Percentiles rank a stretch among this genome's conserved stretches.
phyloP scores from a whole-genome alignment of 2,329 filamentous ascomycete genomes.

The Arthroderma uncinatum region DNA sequence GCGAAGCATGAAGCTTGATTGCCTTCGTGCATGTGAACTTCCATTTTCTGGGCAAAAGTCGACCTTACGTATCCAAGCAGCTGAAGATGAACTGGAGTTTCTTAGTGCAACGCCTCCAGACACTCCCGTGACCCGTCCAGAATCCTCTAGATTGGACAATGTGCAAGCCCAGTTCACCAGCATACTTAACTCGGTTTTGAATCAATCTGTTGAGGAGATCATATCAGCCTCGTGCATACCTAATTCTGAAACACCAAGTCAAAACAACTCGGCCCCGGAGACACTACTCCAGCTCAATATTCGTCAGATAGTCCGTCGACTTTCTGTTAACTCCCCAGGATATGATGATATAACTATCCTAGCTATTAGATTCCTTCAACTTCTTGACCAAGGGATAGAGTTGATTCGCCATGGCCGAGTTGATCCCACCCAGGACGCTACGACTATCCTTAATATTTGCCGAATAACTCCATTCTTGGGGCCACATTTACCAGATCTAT shows the following conservation, averaged over 20 bases:
- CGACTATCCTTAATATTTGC: constrained; percentile 24
- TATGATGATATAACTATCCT: constrained; percentile 81
- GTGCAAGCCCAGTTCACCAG: constrained; percentile 78
- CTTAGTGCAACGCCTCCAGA: constrained; percentile 57
- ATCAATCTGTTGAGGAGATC: constrained; percentile 27
- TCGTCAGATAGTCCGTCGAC: constrained; percentile 56
- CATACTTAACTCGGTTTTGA: constrained; percentile 54
- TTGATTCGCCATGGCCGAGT: constrained; percentile 38
- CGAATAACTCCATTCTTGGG: constrained; percentile 33
- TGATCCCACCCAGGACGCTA: constrained; percentile 13
- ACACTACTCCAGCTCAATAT: constrained; percentile 45
- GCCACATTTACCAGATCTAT: constrained; percentile 10
- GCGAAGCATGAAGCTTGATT: constrained; percentile 47
- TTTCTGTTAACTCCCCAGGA: constrained; percentile 58
- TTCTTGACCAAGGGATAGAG: constrained; percentile 63
- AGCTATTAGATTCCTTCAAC: constrained; percentile 65
- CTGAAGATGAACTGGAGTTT: constrained; percentile 50
- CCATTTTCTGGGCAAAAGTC: constrained; percentile 56
- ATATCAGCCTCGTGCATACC: constrained; percentile 15
- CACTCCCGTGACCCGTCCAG: constrained; percentile 60
- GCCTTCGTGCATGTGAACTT: constrained; percentile 54
- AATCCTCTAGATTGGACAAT: constrained; percentile 53
- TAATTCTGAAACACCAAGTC: constrained; percentile 11
- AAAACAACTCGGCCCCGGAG: constrained; percentile 15
- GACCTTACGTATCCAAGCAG: constrained; percentile 53